Base-by-base conservation (phyloP, 768 basidiomycete genomes). In the Mycena pura region DNA sequence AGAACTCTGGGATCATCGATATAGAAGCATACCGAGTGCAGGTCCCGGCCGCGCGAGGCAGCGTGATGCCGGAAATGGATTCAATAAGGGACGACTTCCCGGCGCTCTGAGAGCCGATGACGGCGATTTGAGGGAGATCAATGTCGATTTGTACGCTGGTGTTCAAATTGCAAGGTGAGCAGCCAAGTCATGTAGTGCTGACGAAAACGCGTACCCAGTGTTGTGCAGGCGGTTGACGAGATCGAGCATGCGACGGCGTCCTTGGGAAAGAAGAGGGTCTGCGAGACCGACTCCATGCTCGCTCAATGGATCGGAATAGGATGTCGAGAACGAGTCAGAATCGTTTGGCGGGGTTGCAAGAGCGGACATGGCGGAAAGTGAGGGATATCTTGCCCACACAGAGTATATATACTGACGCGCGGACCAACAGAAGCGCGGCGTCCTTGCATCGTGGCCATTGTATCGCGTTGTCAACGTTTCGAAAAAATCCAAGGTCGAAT, bases 21-120 rank as follows among this genome's bases (percentile, higher is more conserved):
- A 15, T 22, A n/a, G 52, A 32, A 1, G 27, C 64, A 36, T 61
- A 86, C 91, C 91, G 80, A 1, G 91, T 93, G 61, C 91, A 92
- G 0, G 90, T 91, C 0, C 91, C 91, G 9, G 53, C 52, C 6
- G 60, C 60, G 36, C 60, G 81, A 22, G 90, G 90, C 0, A 92
- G 75, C 0, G 83, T 88, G 17, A 92, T 84, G 0, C 90, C 88
- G 0, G 89, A 90, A 43, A 92, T 91, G 0, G 88, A 83, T 65
- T 92, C 90, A 11, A 92, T 91, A 5, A 92, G 78, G 0, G 90
- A 92, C 0, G 89, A 90, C 66, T 92, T 92, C 0, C 91, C 91
- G 0, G 88, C 88, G 41, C 86, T 89, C 63, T 92, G 91, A 2
- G 80, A 82, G 1, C 91, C 90, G 17, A 91, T 82, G 40, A 91